Base-by-base conservation (phyloP, 2,329 filamentous ascomycete species). In the Sclerotinia glacialis region DNA sequence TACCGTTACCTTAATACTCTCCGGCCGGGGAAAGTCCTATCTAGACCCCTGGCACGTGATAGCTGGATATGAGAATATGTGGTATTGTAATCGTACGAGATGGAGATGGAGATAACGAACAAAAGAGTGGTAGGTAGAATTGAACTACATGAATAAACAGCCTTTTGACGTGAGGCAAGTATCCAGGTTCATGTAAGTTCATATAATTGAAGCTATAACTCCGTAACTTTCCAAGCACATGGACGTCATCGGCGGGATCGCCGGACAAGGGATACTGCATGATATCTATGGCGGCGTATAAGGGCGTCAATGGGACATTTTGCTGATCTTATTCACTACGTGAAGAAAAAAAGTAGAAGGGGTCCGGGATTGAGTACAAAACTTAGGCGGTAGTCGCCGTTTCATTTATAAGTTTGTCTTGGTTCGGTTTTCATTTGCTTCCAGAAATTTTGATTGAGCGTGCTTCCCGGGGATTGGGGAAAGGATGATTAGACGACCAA, bases 11-110 rank as follows among this genome's bases (percentile, higher is more conserved):
- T 40, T 49, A 60, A 61, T 61, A 49, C 14, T 11, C 58, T 50
- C 58, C 58, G 58, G 28, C 56, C 56, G 56, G 42, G 21, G 42
- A 60, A 60, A 18, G 49, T 23, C 61, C 61, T 31, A 56, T 46
- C 61, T 44, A 64, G 28, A 56, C 61, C 61, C 50, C 40, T 56
- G 61, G n/a, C 61, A 64, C 61, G 61, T 64, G 61, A 64, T 56
- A 34, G 26, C 34, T 34, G 46, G 26, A 64, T 64, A 46, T 56
- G 61, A 49, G 44, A 49, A 47, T 37, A 23, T 60, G 34, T 60
- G 11, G 37, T 47, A 3, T 47, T 18, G 56, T 49, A 47, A 60
- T 60, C 6, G 34, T 34, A 12, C 21, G 44, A 49, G 37, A 28
- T 5, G n/a, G n/a, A n/a, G 37, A 47, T 60, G 56, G 11, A 47